phyloP scores from a whole-genome alignment of 345 rosid genomes.

The Gossypium longicalyx region DNA sequence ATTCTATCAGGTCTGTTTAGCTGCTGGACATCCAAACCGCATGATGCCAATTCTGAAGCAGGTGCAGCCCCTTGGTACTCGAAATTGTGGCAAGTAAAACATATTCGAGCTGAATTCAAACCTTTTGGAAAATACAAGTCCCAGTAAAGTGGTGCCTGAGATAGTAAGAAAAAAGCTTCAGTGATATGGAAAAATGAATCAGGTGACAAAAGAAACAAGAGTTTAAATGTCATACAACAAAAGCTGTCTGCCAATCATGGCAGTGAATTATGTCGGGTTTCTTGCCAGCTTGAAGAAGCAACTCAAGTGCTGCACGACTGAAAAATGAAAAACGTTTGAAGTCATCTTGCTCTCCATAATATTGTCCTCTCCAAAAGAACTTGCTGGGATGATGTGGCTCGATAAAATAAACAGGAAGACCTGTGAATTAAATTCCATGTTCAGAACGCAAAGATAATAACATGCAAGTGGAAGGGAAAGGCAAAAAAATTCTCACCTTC shows the following conservation, averaged over 20 bases:
- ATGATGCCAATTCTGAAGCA: conserved; percentile 79
- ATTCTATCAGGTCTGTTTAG: conserved; percentile 92
- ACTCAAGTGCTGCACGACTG: conserved; percentile 94
- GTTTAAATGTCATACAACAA: conserved; percentile 56
- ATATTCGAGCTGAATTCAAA: conserved; percentile 85
- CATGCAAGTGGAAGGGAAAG: conserved; percentile 12
- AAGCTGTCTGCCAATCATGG: conserved; percentile 99
- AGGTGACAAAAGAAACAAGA: conserved; percentile 2
- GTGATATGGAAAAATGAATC: conserved; percentile 9
- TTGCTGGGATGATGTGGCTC: conserved; percentile 96
- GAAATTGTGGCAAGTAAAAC: conserved; percentile 97
- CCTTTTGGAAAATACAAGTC: conserved; percentile 91
- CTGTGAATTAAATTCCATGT: conserved; percentile 39
- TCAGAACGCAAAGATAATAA: conserved; percentile 28
- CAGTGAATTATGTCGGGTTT: conserved; percentile 95
- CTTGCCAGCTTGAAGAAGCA: conserved; percentile 86
- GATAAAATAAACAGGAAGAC: conserved; percentile 91
- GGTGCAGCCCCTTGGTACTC: conserved; percentile 96
- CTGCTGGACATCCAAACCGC: conserved; percentile 90
- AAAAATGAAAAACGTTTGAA: conserved; percentile 91
- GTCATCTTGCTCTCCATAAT: conserved; percentile 92
- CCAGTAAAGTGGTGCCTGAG: conserved; percentile 95
- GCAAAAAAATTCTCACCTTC: conserved; percentile 52
- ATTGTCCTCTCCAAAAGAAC: conserved; percentile 92
- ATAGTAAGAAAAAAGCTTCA: conserved; percentile 15